Conservation (phyloP, 2,329 filamentous ascomycete species). For the Plenodomus lindquistii region DNA sequence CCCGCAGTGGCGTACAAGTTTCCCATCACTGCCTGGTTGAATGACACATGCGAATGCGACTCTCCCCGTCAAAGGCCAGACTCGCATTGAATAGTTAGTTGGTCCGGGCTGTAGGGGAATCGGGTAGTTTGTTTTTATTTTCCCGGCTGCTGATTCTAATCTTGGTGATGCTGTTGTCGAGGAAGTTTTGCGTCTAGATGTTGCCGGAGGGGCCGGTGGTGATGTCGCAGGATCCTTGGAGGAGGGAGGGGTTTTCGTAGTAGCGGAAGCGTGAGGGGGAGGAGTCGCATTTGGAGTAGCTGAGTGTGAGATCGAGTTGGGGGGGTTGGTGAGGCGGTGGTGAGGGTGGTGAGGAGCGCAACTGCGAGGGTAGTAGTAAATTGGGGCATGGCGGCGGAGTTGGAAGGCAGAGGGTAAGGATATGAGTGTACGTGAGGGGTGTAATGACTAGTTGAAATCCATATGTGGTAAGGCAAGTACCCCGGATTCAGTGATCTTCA, state of each 20-base stretch:
- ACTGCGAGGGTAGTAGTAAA: too few relatives aligned
- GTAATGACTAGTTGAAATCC: too few relatives aligned
- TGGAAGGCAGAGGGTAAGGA: too few relatives aligned
- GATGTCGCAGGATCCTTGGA: constrained; percentile 12
- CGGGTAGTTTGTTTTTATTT: constrained; percentile 11
- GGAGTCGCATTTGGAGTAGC: constrained; percentile 10
- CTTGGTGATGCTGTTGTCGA: constrained; percentile 11
- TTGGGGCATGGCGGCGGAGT: too few relatives aligned
- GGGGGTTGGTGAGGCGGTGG: constrained; percentile 5
- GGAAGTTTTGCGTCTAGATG: constrained; percentile 13
- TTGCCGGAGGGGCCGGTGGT: constrained; percentile 9
- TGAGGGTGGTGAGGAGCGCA: neutral
- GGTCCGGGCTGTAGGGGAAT: constrained; percentile 8
- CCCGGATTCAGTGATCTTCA: too few relatives aligned
- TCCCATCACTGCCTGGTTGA: constrained; percentile 9
- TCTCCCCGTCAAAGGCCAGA: constrained; percentile 6
- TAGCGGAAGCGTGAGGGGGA: constrained; percentile 5
- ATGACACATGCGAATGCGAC: constrained; percentile 9
- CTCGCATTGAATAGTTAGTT: constrained; percentile 9
- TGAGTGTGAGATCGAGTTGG: constrained; percentile 6
- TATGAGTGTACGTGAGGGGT: too few relatives aligned
- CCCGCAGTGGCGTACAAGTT: constrained; percentile 12
- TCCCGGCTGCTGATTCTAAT: constrained; percentile 8
- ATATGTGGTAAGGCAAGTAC: too few relatives aligned
- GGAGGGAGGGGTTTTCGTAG: constrained; percentile 5